A percentile compares a stretch with the other conserved stretches of the same genome.
These are phyloP conservation scores for Geosmithia putterillii DNA, from an alignment of 2,329 filamentous ascomycete species.

Conservation along the genomic window DNA sequence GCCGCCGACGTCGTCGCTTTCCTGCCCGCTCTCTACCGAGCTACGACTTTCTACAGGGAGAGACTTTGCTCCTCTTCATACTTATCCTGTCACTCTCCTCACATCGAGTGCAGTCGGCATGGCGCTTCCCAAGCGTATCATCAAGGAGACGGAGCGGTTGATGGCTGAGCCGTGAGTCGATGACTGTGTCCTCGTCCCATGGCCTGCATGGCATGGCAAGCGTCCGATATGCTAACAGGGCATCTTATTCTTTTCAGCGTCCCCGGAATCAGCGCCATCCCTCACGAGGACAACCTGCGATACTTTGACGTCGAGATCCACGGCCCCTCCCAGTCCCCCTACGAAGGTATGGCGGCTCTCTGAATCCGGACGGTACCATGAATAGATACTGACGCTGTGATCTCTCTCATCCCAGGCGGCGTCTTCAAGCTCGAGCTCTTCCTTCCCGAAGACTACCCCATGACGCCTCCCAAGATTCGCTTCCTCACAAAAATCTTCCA, in stretches of 20 bases:
- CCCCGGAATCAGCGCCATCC: constrained; percentile 87
- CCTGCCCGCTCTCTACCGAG: no score
- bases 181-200: background rate
- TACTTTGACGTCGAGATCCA: constrained; percentile 98
- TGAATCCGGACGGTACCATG: no score
- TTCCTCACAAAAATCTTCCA: constrained; percentile 99
- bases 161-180: constrained; percentile 81
- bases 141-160: constrained; percentile 96
- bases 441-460: constrained; percentile 95
- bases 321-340: constrained; percentile 82
- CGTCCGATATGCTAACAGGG: background rate
- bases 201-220: constrained; percentile 2
- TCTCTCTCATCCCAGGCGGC: constrained; percentile 36
- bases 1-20: background rate
- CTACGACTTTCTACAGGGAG: background rate
- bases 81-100: background rate
- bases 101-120: constrained; percentile 17
- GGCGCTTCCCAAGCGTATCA: constrained; percentile 89
- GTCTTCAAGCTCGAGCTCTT: constrained; percentile 97
- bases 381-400: background rate
- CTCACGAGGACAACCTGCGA: constrained; percentile 92
- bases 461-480: constrained; percentile 96
- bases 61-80: background rate
- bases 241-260: constrained; percentile 52
- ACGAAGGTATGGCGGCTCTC: constrained; percentile 83